Base-by-base conservation (phyloP, 306 rosid genomes). In the Trichosanthes truncata region DNA sequence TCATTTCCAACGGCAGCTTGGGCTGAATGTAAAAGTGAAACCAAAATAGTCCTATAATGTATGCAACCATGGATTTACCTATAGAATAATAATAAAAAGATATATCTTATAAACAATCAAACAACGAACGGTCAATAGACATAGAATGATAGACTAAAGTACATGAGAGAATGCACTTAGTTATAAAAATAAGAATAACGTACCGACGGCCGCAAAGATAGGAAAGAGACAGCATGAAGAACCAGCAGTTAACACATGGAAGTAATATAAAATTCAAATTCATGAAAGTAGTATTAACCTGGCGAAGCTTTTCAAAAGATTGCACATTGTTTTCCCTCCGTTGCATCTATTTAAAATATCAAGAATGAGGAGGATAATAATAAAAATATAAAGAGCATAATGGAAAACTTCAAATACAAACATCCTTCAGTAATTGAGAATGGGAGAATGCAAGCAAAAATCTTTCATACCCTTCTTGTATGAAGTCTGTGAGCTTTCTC, bases 221-320 rank as follows among this genome's bases (percentile, higher is more conserved):
- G 18, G 77, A 72, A 15, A 41, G 9, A 3, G 7, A 1, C 55
- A 15, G 52, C 25, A 55, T 40, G 80, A 59, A 56, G 57, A 78
- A 57, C 59, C 41, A 59, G 7, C 38, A 14, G 21, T 52, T 76
- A 35, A 15, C n/a, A 67, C 57, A 57, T 51, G 71, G 59, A 21
- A 74, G 60, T 78, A 61, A 20, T 25, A 36, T 25, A 55, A 71
- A 31, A 71, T 71, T 43, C 17, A 21, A 63, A 40, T 43, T 45
- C 4, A 57, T 18, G 12, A 51, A 55, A 68, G 60, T 26, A 29
- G 77, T 75, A 78, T 82, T 81, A 65, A 93, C 98, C 97, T 92
- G 98, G 82, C 98, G 98, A 88, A 93, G 97, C 97, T 90, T 93
- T 88, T 93, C 98, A 88, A 93, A 93, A 76, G 98, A 92, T 89